phyloP scores from a whole-genome alignment of 495 filamentous ascomycete genomes.

The Tetracladium setigerum region DNA sequence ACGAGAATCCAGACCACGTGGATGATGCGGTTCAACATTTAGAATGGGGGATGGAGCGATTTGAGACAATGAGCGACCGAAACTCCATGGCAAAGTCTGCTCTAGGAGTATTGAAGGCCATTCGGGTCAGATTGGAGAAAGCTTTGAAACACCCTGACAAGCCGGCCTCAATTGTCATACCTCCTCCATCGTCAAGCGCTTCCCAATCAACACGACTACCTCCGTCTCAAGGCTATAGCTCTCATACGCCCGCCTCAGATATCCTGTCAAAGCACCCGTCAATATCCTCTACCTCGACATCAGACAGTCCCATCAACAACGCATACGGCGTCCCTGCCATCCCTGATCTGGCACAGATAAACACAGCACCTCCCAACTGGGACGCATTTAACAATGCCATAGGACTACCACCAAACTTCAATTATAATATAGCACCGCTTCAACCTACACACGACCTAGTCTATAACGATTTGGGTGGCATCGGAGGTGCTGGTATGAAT shows the following conservation, averaged over 20 bases:
- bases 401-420: conserved; percentile 31
- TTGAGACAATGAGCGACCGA: conserved; percentile 39
- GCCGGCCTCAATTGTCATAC: not conserved
- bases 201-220: not conserved
- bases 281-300: conserved; percentile 1
- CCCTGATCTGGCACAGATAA: conserved; percentile 9
- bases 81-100: conserved; percentile 46
- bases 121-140: conserved; percentile 36
- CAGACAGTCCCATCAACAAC: conserved; percentile 4
- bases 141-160: conserved; percentile 22
- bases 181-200: not conserved
- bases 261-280: too few species aligned
- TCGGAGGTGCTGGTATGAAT: conserved; percentile 11
- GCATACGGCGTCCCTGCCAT: conserved; percentile 10
- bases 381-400: conserved; percentile 2
- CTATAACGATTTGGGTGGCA: conserved; percentile 39
- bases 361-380: conserved; percentile 6
- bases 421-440: conserved; percentile 44
- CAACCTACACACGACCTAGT: conserved; percentile 45
- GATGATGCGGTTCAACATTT: conserved; percentile 41
- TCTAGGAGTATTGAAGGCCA: conserved; percentile 41
- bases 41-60: conserved; percentile 43
- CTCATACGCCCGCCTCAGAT: too few species aligned
- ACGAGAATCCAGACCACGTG: conserved; percentile 34
- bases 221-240: too few species aligned